Percentiles rank a stretch among this genome's conserved stretches.
phyloP scores from a whole-genome alignment of 768 basidiomycete species.

The Hypholoma fasciculare region DNA sequence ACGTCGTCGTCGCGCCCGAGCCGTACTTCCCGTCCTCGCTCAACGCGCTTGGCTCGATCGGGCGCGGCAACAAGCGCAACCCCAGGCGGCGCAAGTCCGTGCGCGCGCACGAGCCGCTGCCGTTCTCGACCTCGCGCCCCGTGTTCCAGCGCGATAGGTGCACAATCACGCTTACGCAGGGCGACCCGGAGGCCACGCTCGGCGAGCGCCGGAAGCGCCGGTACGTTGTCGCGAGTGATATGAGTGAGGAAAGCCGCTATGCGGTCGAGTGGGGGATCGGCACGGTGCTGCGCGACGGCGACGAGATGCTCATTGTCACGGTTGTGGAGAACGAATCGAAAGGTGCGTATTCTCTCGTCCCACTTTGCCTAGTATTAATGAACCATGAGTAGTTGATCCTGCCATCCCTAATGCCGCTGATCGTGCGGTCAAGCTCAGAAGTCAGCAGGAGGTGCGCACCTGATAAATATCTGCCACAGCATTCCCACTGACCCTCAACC shows the following conservation, averaged over 20 bases:
- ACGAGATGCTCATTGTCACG: conserved; percentile 88
- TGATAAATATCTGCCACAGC: neutral
- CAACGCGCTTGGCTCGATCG: conserved; percentile 38
- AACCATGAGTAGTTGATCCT: conserved; percentile 55
- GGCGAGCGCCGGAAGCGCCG: conserved; percentile 56
- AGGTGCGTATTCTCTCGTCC: conserved; percentile 43
- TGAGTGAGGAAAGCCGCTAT: conserved; percentile 92
- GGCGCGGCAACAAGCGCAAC: conserved; percentile 39
- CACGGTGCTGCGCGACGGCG: conserved; percentile 92
- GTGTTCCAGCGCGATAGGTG: conserved; percentile 90
- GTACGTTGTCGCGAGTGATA: conserved; percentile 92
- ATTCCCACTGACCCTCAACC: neutral
- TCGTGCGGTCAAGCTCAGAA: conserved; percentile 74
- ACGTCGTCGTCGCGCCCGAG: conserved; percentile 81
- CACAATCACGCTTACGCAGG: conserved; percentile 87
- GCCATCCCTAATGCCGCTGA: conserved; percentile 71
- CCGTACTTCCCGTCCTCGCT: conserved; percentile 80
- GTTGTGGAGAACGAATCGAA: conserved; percentile 93
- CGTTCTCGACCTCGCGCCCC: conserved; percentile 71
- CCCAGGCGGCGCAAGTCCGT: conserved; percentile 63
- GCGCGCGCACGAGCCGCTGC: conserved; percentile 62
- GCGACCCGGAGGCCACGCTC: conserved; percentile 64
- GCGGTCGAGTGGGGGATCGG: conserved; percentile 99
- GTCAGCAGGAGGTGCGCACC: conserved; percentile 81
- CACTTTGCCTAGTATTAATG: conserved; percentile 3